Percentiles rank a stretch among this genome's conserved stretches.
phyloP scores from a whole-genome alignment of 768 basidiomycete species.

The Russula earlei region DNA sequence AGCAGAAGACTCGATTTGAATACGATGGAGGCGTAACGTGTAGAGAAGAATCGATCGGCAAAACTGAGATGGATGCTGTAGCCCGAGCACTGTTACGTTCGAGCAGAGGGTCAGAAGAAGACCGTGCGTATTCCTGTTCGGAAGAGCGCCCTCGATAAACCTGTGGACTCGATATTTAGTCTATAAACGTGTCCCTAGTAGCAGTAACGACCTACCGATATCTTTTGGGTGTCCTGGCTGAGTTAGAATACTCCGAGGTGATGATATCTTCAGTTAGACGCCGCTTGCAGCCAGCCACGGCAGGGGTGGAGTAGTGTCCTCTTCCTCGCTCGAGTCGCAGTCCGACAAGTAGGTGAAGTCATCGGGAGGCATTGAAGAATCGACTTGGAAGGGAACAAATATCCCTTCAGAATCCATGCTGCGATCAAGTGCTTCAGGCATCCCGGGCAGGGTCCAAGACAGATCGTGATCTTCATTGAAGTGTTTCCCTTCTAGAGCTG shows the following conservation, averaged over 20 bases:
- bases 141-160: no score
- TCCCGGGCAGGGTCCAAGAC: no score
- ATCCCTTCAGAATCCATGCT: neutral
- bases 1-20: no score
- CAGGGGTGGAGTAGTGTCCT: conserved; percentile 11
- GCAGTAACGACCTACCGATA: neutral
- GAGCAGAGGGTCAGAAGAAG: no score
- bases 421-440: neutral
- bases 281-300: conserved; percentile 14
- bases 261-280: neutral
- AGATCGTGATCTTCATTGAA: no score
- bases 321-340: neutral
- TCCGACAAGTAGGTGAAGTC: neutral
- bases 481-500: neutral
- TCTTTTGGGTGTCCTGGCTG: conserved; percentile 4
- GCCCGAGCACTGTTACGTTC: no score
- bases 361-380: no score
- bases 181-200: neutral
- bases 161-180: no score
- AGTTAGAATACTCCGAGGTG: neutral
- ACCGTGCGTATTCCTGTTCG: no score
- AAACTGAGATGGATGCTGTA: no score
- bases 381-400: neutral
- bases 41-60: no score
- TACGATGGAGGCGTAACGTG: no score